A percentile compares a stretch with the other conserved stretches of the same genome.
Evolutionary conservation across 768 basidiomycete species (phyloP).

Genomic region (Asterophora lycoperdoides): DNA sequence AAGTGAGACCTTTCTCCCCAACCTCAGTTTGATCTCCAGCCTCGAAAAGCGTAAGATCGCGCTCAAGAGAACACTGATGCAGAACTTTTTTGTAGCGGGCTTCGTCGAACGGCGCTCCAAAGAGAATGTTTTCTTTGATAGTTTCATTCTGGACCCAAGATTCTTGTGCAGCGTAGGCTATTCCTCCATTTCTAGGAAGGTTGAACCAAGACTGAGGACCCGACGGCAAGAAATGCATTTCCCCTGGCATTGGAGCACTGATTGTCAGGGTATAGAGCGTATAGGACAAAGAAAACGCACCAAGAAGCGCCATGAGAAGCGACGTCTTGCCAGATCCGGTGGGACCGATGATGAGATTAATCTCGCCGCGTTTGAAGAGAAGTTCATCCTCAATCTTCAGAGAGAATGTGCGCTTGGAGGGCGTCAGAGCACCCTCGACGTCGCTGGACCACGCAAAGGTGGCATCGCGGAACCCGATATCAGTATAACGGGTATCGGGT

Average conservation of each 20-base stretch:
- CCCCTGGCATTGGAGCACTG: slow-evolving; percentile 33
- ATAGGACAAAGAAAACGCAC: slow-evolving; percentile 14
- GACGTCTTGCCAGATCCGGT: slow-evolving; percentile 65
- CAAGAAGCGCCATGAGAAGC: slow-evolving; percentile 58
- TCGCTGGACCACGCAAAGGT: slow-evolving; percentile 53
- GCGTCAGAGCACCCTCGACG: slow-evolving; percentile 29
- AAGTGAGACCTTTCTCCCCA: slow-evolving; percentile 64
- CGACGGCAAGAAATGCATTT: slow-evolving; percentile 60
- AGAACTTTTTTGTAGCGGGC: slow-evolving; percentile 75
- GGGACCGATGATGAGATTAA: slow-evolving; percentile 59
- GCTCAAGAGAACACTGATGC: slow-evolving; percentile 67
- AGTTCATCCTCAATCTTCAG: slow-evolving; percentile 52
- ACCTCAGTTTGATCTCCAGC: slow-evolving; percentile 69
- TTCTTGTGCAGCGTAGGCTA: slow-evolving; percentile 82
- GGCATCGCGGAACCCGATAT: slow-evolving; percentile 51
- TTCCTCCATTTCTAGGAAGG: slow-evolving; percentile 62
- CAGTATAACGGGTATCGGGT: slow-evolving; percentile 22
- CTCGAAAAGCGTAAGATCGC: slow-evolving; percentile 64
- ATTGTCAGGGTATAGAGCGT: background rate
- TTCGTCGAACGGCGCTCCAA: slow-evolving; percentile 73
- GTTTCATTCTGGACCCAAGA: slow-evolving; percentile 85
- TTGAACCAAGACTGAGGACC: slow-evolving; percentile 58
- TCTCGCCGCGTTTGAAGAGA: slow-evolving; percentile 45
- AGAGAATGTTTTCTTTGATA: slow-evolving; percentile 77
- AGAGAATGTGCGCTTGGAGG: slow-evolving; percentile 42